These are phyloP conservation scores for Plasmodium vinckei DNA, from an alignment of 169 alveolate genomes.

Conservation along the genomic window DNA sequence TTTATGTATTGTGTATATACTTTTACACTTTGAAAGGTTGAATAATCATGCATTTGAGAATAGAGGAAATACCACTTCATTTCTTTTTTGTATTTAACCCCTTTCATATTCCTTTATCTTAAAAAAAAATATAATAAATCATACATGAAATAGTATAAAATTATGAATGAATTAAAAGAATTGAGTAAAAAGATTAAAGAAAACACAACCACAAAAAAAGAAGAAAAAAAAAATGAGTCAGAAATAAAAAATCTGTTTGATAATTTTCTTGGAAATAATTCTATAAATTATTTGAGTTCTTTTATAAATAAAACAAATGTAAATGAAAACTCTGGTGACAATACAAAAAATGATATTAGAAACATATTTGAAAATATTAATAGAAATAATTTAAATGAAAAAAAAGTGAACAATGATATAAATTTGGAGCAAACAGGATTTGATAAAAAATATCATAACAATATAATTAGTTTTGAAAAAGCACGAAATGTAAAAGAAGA, in stretches of 20 bases:
- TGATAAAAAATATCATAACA: not conserved
- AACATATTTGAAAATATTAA: not conserved
- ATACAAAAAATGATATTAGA: not conserved
- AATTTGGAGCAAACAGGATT: not conserved
- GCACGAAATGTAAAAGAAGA: conserved; percentile 1
- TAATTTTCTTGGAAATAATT: conserved; percentile 56
- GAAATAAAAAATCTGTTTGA: conserved; percentile 74
- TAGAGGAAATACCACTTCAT: too few relatives aligned
- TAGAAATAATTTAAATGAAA: not conserved
- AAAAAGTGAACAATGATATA: not conserved
- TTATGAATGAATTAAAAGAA: conserved; percentile 75
- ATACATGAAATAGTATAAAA: not conserved
- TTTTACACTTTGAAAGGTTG: too few relatives aligned
- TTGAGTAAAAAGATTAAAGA: conserved; percentile 65
- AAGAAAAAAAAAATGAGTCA: conserved; percentile 61
- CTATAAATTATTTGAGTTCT: conserved; percentile 67
- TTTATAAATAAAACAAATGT: conserved; percentile 43
- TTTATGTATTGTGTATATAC: too few relatives aligned
- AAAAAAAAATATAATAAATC: too few relatives aligned
- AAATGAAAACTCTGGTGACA: conserved; percentile 31
- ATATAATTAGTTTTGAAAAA: conserved; percentile 8
- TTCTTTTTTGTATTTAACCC: too few relatives aligned
- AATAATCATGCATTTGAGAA: too few relatives aligned
- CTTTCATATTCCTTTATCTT: too few relatives aligned
- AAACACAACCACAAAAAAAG: conserved; percentile 50